Evolutionary conservation across 2,329 filamentous ascomycete genomes (phyloP).

Genomic region (Penicillium hesseltinei): DNA sequence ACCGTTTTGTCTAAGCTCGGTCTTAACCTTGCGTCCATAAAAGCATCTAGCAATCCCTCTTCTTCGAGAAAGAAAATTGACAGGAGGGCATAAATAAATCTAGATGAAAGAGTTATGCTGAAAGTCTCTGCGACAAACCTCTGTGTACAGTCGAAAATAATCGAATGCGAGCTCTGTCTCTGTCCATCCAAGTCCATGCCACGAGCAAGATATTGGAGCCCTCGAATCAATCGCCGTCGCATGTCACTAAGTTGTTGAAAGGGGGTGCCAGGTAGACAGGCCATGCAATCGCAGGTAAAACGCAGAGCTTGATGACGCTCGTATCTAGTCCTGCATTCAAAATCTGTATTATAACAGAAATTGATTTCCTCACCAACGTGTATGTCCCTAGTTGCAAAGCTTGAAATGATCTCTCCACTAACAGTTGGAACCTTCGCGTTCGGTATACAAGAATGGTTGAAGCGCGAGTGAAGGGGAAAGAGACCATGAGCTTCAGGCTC

Average conservation of each 20-base stretch:
- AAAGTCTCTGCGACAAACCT: background rate
- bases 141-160: background rate
- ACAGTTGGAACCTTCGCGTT: background rate
- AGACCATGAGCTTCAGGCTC: background rate
- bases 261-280: background rate
- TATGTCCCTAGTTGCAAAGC: background rate
- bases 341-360: background rate
- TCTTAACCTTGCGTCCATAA: background rate
- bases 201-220: background rate
- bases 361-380: background rate
- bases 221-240: slow-evolving; percentile 2
- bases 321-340: background rate
- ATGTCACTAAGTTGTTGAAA: background rate
- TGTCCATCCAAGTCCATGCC: background rate
- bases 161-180: background rate
- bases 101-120: background rate
- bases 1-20: background rate
- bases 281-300: background rate
- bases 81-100: background rate
- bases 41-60: background rate
- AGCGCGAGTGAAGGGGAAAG: background rate
- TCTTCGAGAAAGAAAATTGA: background rate
- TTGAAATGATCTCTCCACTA: background rate
- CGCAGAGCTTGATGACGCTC: background rate
- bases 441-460: slow-evolving; percentile 6